Conservation (phyloP, 2,329 filamentous ascomycete genomes). For the Cladophialophora carrionii region DNA sequence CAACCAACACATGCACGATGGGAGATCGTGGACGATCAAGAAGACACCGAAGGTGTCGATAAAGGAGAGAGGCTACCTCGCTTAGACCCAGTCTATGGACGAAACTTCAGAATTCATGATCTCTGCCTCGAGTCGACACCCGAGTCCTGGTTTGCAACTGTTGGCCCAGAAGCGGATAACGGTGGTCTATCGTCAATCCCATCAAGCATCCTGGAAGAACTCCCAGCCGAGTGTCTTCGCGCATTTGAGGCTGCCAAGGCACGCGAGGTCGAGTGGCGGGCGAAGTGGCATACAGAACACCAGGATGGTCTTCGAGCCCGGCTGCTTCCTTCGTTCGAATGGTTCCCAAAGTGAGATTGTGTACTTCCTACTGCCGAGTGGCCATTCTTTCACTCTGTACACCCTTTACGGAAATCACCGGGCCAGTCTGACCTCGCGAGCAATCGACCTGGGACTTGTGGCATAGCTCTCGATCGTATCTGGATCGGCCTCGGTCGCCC, state of each 20-base stretch:
- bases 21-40: slow-evolving; percentile 62
- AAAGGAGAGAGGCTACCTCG: slow-evolving; percentile 53
- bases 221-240: slow-evolving; percentile 61
- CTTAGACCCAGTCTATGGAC: slow-evolving; percentile 61
- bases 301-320: slow-evolving; percentile 53
- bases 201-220: slow-evolving; percentile 49
- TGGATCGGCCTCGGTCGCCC: neutral
- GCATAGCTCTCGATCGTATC: neutral
- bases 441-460: neutral
- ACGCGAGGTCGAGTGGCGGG: slow-evolving; percentile 72
- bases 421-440: neutral
- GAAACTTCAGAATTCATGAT: slow-evolving; percentile 67
- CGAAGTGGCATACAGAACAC: slow-evolving; percentile 71
- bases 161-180: slow-evolving; percentile 54
- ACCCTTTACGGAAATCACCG: neutral
- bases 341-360: slow-evolving; percentile 37
- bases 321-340: slow-evolving; percentile 37
- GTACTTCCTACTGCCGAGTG: neutral
- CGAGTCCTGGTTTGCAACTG: slow-evolving; percentile 61
- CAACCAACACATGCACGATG: slow-evolving; percentile 87
- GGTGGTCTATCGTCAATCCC: slow-evolving; percentile 46
- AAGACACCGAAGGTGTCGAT: slow-evolving; percentile 32
- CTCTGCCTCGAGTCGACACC: slow-evolving; percentile 62
- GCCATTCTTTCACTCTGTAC: neutral
- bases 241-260: slow-evolving; percentile 71